Percentiles rank a stretch among this genome's conserved stretches.
Conservation (phyloP, 2,329 filamentous ascomycete genomes). For the Colletotrichum costaricense region DNA sequence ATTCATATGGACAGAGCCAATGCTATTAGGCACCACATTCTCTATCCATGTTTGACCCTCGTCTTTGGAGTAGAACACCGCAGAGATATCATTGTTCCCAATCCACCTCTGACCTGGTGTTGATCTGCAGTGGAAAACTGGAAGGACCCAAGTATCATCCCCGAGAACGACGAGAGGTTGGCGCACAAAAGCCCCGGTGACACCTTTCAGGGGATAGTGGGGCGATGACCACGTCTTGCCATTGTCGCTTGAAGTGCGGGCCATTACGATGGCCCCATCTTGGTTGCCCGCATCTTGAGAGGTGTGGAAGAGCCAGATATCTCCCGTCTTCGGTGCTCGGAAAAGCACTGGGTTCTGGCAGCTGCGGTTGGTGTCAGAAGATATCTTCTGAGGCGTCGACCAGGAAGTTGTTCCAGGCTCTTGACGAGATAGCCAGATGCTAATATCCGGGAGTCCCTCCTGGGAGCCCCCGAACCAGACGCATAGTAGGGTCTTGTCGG, state of each 20-base stretch:
- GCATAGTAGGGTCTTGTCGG: slow-evolving; percentile 53
- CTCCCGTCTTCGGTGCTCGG: slow-evolving; percentile 44
- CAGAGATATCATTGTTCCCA: slow-evolving; percentile 56
- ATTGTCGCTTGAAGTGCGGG: slow-evolving; percentile 47
- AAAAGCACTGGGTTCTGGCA: slow-evolving; percentile 59
- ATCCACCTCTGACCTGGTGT: slow-evolving; percentile 54
- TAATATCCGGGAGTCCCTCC: slow-evolving; percentile 56
- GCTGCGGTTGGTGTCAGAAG: slow-evolving; percentile 51
- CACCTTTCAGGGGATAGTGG: slow-evolving; percentile 44
- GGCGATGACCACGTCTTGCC: slow-evolving; percentile 51
- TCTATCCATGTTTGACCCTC: slow-evolving; percentile 53
- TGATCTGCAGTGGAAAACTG: slow-evolving; percentile 55
- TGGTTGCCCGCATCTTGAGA: slow-evolving; percentile 57
- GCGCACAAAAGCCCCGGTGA: slow-evolving; percentile 52
- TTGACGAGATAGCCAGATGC: slow-evolving; percentile 53
- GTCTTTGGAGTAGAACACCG: slow-evolving; percentile 50
- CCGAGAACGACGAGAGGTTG: slow-evolving; percentile 52
- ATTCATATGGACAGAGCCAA: slow-evolving; percentile 57
- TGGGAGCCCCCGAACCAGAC: slow-evolving; percentile 59
- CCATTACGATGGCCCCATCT: slow-evolving; percentile 52
- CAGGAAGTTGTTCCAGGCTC: slow-evolving; percentile 44
- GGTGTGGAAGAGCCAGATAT: slow-evolving; percentile 56
- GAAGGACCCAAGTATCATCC: slow-evolving; percentile 53
- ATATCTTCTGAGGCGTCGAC: slow-evolving; percentile 48
- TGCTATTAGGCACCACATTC: slow-evolving; percentile 48